Base-by-base conservation (phyloP, 1,284 basidiomycete genomes). In the Afroboletus lepidellus region DNA sequence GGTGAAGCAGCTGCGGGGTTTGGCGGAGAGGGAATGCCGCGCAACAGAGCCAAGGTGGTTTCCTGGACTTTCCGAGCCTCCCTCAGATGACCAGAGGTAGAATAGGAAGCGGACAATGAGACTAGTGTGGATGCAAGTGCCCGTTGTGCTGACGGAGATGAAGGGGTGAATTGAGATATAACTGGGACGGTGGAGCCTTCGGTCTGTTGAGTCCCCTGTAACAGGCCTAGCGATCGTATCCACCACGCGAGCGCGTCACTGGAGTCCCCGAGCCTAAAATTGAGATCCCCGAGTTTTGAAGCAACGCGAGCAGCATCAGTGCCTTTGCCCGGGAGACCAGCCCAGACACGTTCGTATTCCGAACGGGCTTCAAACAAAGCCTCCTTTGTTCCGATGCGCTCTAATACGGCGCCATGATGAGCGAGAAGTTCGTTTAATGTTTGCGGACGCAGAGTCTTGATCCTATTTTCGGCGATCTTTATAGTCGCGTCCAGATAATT, bases 31-130 rank as follows among this genome's bases (percentile, higher is more conserved):
- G 75, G 78, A 51, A 85, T 78, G 11, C 81, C 79, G 41, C 84
- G 81, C 52, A 96, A 78, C 41, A 93, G 74, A 38, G 78, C 66
- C 23, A 94, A 78, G 0, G 89, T 80, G 3, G 77, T 70, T 58
- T 85, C 78, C 67, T 94, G 84, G 18, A 91, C 64, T 36, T 76
- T 69, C 62, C 80, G 80, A 1, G 94, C 93, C 57, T 87, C 72
- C 36, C 73, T 66, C 23, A 95, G 76, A 47, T 84, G 78, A 11
- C 84, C 83, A 0, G 79, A 73, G 15, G 78, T 82, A 11, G 90
- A 86, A 60, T 87, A 84, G 61, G 78, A 79, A 2, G 87, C 84
- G 16, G 89, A 90, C 29, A 87, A 69, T 9, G 89, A 87, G 8
- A 88, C 78, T 2, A 93, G 73, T 15, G 83, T 76, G 8, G 83